Evolutionary conservation across 208 protist species (phyloP).

Genomic region (Crithidia brevicula): DNA sequence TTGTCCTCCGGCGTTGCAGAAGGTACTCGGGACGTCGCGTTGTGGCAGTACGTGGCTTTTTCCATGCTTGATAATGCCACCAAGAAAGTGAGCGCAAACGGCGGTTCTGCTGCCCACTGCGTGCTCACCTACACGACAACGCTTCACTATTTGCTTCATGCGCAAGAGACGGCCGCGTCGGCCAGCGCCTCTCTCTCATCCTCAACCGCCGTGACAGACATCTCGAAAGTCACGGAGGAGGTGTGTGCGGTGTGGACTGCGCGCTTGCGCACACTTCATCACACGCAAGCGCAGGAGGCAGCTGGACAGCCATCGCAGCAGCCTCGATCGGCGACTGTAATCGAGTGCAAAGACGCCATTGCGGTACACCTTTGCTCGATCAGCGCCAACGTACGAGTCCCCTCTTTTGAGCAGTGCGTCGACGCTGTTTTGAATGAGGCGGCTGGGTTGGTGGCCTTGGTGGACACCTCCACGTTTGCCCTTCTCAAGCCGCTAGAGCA

Average conservation of each 20-base stretch:
- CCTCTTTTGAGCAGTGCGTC: slow-evolving; percentile 10
- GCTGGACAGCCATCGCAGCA: background rate
- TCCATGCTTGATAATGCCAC: background rate
- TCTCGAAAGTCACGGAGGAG: background rate
- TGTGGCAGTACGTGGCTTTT: slow-evolving; percentile 19
- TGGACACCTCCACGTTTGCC: slow-evolving; percentile 14
- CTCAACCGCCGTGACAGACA: background rate
- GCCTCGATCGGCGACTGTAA: background rate
- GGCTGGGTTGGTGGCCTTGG: background rate
- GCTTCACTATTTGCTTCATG: slow-evolving; percentile 6
- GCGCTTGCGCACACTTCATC: too few species aligned
- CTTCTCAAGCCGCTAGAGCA: slow-evolving; percentile 14
- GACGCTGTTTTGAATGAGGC: background rate
- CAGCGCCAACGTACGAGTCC: slow-evolving; percentile 4
- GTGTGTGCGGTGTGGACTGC: background rate
- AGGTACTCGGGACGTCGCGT: background rate
- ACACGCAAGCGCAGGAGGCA: too few species aligned
- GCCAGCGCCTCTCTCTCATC: background rate
- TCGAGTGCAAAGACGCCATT: slow-evolving; percentile 6
- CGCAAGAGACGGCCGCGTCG: background rate
- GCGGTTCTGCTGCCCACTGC: background rate
- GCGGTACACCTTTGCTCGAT: slow-evolving; percentile 12
- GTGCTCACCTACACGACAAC: background rate
- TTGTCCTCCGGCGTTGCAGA: background rate
- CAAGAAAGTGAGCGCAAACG: background rate